phyloP scores from a whole-genome alignment of 805 yeast genomes.

The Wickerhamomyces chambardii region DNA sequence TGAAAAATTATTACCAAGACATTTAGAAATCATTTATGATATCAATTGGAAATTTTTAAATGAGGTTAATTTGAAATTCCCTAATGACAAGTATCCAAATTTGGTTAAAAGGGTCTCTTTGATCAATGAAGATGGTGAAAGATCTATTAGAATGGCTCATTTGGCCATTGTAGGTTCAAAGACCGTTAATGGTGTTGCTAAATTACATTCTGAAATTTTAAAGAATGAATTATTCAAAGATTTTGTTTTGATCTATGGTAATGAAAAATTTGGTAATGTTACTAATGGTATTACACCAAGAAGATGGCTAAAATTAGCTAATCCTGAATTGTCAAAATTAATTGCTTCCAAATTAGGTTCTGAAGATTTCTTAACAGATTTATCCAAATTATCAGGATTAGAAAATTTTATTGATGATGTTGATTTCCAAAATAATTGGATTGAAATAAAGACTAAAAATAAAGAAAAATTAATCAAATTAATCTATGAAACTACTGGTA shows the following conservation, averaged over 20 bases:
- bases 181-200: conserved; percentile 94
- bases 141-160: conserved; percentile 87
- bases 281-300: conserved; percentile 96
- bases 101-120: conserved; percentile 67
- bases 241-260: conserved; percentile 76
- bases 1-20: conserved; percentile 79
- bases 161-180: conserved; percentile 90
- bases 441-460: conserved; percentile 57
- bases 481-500: conserved; percentile 52
- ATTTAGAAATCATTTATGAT: conserved; percentile 81
- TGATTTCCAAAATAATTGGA: conserved; percentile 65
- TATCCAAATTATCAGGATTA: conserved; percentile 55
- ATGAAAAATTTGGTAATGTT: conserved; percentile 80
- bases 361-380: conserved; percentile 59
- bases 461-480: conserved; percentile 59
- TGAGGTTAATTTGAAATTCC: conserved; percentile 66
- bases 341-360: conserved; percentile 67
- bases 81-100: conserved; percentile 46
- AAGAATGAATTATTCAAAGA: conserved; percentile 86
- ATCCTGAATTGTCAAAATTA: conserved; percentile 68
- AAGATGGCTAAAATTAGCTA: conserved; percentile 93
- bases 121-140: conserved; percentile 74
- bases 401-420: conserved; percentile 61
- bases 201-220: conserved; percentile 85
- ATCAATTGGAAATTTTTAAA: conserved; percentile 76